phyloP scores from a whole-genome alignment of 306 rosid species.

The Ormosia emarginata region DNA sequence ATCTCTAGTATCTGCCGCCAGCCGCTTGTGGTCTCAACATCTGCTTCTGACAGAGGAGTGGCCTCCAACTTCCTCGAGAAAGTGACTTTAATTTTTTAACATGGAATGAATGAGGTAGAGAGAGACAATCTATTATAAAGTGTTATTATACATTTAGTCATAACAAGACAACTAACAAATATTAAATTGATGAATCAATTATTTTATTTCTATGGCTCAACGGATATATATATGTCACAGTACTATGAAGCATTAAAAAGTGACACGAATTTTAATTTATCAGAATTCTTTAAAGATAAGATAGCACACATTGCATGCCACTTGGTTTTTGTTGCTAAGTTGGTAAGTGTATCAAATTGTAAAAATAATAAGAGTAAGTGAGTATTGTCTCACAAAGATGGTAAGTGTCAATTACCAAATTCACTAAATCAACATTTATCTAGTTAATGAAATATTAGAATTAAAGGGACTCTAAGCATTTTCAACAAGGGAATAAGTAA shows the following conservation, averaged over 20 bases:
- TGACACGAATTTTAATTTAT: background rate
- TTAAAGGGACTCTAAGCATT: no score
- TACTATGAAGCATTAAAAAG: background rate
- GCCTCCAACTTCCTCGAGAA: slow-evolving; percentile 15
- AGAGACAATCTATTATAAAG: background rate
- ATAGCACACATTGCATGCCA: background rate
- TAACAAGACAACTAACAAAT: background rate
- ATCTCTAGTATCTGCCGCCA: background rate
- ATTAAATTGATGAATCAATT: background rate
- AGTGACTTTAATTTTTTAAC: background rate
- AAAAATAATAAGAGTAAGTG: no score
- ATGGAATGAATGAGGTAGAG: background rate
- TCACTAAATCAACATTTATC: no score
- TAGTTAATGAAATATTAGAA: no score
- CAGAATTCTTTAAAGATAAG: background rate
- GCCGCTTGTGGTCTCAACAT: background rate
- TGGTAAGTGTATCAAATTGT: no score
- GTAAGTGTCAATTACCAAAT: no score
- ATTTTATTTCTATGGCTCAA: background rate
- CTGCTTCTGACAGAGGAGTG: slow-evolving; percentile 6
- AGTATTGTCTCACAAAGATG: no score
- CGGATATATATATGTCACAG: background rate
- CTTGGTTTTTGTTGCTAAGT: background rate
- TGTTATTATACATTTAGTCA: background rate
- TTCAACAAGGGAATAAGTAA: no score